These are phyloP conservation scores for Boletales sp. DNA, from an alignment of 768 basidiomycete genomes.

Conservation along the genomic window DNA sequence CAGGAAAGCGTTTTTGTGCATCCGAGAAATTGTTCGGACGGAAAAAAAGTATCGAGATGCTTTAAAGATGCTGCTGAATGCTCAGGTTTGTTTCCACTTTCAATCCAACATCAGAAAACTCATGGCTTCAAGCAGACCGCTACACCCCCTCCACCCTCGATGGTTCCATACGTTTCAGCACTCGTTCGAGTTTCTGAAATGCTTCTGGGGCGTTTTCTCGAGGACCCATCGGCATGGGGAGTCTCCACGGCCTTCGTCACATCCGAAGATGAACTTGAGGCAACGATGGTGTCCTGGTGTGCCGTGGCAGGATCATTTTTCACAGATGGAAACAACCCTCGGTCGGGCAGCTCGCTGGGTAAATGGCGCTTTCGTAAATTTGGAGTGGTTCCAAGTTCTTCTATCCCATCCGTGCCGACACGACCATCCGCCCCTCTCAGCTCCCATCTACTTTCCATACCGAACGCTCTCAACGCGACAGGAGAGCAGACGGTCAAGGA, in stretches of 20 bases:
- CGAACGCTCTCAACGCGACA: conserved; percentile 3
- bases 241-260: conserved; percentile 58
- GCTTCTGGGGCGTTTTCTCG: conserved; percentile 48
- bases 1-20: conserved; percentile 39
- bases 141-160: conserved; percentile 46
- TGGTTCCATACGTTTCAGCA: conserved; percentile 48
- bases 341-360: conserved; percentile 7
- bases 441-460: conserved; percentile 11
- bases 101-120: neutral
- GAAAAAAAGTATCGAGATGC: conserved; percentile 43
- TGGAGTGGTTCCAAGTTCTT: conserved; percentile 3
- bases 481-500: conserved; percentile 5
- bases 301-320: conserved; percentile 36
- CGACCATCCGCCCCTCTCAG: conserved; percentile 2
- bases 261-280: conserved; percentile 49
- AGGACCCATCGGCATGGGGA: conserved; percentile 64
- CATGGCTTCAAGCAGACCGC: conserved; percentile 25
- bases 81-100: conserved; percentile 27
- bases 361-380: conserved; percentile 26
- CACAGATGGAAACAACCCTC: conserved; percentile 14
- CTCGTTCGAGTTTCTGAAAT: conserved; percentile 49
- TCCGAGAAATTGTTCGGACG: conserved; percentile 47
- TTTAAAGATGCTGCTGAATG: conserved; percentile 34
- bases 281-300: conserved; percentile 54
- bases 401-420: conserved; percentile 2